Conservation (phyloP, 2,329 filamentous ascomycete species). For the Aureobasidium subglaciale region DNA sequence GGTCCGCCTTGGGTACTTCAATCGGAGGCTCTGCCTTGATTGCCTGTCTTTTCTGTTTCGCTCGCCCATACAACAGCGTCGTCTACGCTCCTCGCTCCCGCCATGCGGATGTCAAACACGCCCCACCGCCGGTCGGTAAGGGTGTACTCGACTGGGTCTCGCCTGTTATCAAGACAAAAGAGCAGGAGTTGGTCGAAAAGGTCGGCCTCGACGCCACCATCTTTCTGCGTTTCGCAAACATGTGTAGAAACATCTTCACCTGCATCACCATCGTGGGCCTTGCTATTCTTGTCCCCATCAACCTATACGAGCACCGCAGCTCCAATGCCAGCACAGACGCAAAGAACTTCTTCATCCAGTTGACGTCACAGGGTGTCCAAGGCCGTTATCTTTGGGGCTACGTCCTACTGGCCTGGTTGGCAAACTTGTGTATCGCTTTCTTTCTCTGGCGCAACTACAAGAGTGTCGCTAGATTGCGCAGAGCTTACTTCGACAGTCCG, state of each 20-base stretch:
- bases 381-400: conserved; percentile 51
- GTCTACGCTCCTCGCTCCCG: conserved; percentile 94
- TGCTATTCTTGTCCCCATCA: conserved; percentile 72
- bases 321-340: conserved; percentile 19
- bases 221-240: conserved; percentile 79
- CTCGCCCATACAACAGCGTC: conserved; percentile 83
- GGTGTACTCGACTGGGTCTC: conserved; percentile 82
- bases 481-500: conserved; percentile 72
- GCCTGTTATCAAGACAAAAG: conserved; percentile 70
- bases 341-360: conserved; percentile 42
- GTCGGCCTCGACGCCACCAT: conserved; percentile 87
- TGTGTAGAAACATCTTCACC: conserved; percentile 88
- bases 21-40: conserved; percentile 67
- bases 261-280: conserved; percentile 66
- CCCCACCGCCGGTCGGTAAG: conserved; percentile 77
- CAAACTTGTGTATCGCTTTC: conserved; percentile 66
- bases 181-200: conserved; percentile 68
- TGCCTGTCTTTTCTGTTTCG: conserved; percentile 74
- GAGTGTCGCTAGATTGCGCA: conserved; percentile 61
- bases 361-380: conserved; percentile 50
- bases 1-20: conserved; percentile 73
- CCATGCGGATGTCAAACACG: conserved; percentile 83
- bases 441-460: conserved; percentile 91
- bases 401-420: conserved; percentile 53
- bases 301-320: conserved; percentile 43